A percentile compares a stretch with the other conserved stretches of the same genome.
Conservation (phyloP, 2,329 filamentous ascomycete genomes). For the Fusarium longipes region DNA sequence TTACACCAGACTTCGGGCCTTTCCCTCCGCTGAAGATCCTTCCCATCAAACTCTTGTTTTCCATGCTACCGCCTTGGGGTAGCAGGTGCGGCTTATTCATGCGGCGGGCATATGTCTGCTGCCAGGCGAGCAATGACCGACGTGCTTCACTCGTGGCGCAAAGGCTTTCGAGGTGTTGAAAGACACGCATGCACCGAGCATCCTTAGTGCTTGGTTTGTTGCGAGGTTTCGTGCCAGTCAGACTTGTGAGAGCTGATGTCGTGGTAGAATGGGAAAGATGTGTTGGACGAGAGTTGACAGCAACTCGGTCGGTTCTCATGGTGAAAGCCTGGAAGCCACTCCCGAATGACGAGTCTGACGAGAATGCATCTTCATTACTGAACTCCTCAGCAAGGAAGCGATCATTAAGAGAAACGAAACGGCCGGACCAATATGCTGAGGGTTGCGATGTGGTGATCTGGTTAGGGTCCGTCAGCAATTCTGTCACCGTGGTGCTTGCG, state of each 20-base stretch:
- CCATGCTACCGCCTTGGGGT: conserved; percentile 52
- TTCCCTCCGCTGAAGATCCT: conserved; percentile 44
- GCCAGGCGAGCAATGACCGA: conserved; percentile 61
- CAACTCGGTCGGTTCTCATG: conserved; percentile 31
- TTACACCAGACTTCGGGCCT: conserved; percentile 39
- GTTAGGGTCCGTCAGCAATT: conserved; percentile 38
- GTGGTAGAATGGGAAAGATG: conserved; percentile 50
- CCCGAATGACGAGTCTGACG: background rate
- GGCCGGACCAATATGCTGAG: conserved; percentile 70
- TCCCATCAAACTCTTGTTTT: conserved; percentile 45
- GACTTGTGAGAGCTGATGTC: conserved; percentile 48
- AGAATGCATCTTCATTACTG: conserved; percentile 13
- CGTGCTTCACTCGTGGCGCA: conserved; percentile 62
- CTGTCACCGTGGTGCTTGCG: conserved; percentile 28
- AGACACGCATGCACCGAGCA: conserved; percentile 57
- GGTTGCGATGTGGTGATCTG: conserved; percentile 58
- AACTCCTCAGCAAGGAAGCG: conserved; percentile 51
- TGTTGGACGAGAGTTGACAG: conserved; percentile 39
- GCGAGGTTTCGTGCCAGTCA: conserved; percentile 33
- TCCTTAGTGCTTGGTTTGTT: conserved; percentile 50
- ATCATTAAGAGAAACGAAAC: conserved; percentile 68
- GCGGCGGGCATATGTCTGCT: conserved; percentile 60
- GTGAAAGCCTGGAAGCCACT: background rate
- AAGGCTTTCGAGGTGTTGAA: conserved; percentile 58
- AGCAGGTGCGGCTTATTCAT: conserved; percentile 54